A percentile compares a stretch with the other conserved stretches of the same genome.
These are phyloP conservation scores for Fusarium domesticum DNA, from an alignment of 2,329 filamentous ascomycete genomes.

Conservation along the genomic window DNA sequence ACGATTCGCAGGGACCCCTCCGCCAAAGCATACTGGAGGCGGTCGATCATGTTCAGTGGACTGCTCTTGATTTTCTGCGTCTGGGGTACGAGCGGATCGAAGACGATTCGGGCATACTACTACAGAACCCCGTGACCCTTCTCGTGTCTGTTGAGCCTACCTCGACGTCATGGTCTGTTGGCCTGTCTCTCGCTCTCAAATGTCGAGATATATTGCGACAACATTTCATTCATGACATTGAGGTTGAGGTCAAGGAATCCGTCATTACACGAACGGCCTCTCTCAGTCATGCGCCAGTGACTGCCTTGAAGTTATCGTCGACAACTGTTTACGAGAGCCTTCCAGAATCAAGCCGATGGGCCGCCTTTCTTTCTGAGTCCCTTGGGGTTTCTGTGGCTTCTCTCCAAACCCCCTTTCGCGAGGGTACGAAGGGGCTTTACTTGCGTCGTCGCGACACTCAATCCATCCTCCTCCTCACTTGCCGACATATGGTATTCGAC, in stretches of 20 bases:
- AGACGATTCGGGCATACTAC: neutral
- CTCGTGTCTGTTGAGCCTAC: neutral
- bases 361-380: neutral
- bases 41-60: neutral
- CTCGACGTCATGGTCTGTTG: neutral
- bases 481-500: slow-evolving; percentile 8
- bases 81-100: neutral
- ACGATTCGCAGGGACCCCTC: neutral
- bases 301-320: too few species aligned
- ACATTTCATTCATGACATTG: neutral
- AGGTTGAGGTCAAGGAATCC: slow-evolving; percentile 4
- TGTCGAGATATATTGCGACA: slow-evolving; percentile 1
- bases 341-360: too few species aligned
- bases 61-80: slow-evolving; percentile 1
- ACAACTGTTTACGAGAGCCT: too few species aligned
- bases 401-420: slow-evolving; percentile 14
- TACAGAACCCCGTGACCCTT: neutral
- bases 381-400: slow-evolving; percentile 5
- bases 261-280: too few species aligned
- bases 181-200: neutral
- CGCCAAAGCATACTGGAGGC: neutral
- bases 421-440: slow-evolving; percentile 7
- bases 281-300: too few species aligned
- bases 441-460: neutral
- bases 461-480: slow-evolving; percentile 16